Base-by-base conservation (phyloP, 805 yeast species). In the Candida chilensis region DNA sequence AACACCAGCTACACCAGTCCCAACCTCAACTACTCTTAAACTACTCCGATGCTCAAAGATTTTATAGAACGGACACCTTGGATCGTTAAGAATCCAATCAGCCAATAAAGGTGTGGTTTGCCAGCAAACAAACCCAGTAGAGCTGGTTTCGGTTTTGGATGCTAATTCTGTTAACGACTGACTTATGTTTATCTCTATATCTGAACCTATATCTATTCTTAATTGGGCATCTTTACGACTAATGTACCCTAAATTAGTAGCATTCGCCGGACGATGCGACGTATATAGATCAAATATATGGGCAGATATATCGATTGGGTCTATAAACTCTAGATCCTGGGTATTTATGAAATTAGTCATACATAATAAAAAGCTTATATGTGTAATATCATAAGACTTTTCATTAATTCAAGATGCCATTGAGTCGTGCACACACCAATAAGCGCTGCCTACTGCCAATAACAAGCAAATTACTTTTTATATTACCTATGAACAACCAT, bases 61-160 rank as follows among this genome's bases (percentile, higher is more conserved):
- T 13, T 27, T 19, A 26, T 30, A 20, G 14, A 61, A 42, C 1
- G 64, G 64, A 27, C 57, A 49, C 17, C 30, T 31, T 0, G 28
- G 27, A 14, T 41, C 44, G 15, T 47, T 39, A n/a, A 62, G 15
- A 2, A 75, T 28, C 85, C 86, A 78, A 26, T 73, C 66, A 1
- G 62, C 61, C 24, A 78, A 52, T 2, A 56, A 43, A 2, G 64
- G 59, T 1, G 75, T 59, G 1, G 73, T 55, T 25, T 56, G 54
- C 87, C 87, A 78, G 24, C 77, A 54, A 4, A 78, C 66, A 36
- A 70, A 79, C 9, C 87, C 87, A 0, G 85, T 77, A 4, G 79
- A 67, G 13, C 68, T 57, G 11, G 51, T 24, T 17, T 56, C 45
- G 1, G 45, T 41, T 16, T 50, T 46, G 2, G 64, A 57, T 8